Evolutionary conservation across 495 filamentous ascomycete genomes (phyloP).

Genomic region (Hypoxylon lienhwacheense): DNA sequence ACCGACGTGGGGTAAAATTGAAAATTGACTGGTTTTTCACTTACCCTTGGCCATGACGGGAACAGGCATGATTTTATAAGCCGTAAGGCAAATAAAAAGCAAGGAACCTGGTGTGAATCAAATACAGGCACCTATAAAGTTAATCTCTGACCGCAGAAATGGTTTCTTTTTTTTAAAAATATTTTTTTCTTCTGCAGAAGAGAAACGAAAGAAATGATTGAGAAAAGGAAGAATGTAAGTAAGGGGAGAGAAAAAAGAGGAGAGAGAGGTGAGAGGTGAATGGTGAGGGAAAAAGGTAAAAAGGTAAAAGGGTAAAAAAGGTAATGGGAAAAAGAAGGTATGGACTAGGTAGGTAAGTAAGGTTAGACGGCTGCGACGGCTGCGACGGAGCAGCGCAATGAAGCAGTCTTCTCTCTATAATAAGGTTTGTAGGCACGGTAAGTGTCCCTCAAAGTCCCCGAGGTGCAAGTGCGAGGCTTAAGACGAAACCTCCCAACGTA

Average conservation of each 20-base stretch:
- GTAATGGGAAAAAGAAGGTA: slow-evolving; percentile 1
- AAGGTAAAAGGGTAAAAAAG: neutral
- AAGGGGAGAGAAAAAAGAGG: slow-evolving; percentile 3
- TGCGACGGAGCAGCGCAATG: slow-evolving; percentile 15
- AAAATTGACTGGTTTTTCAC: slow-evolving; percentile 32
- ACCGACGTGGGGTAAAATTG: neutral
- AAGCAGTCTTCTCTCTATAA: slow-evolving; percentile 7
- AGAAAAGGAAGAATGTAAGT: neutral
- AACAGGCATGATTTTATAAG: slow-evolving; percentile 45
- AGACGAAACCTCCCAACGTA: slow-evolving; percentile 18
- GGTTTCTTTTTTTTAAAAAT: no score
- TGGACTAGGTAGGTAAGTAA: neutral
- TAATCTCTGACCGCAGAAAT: neutral
- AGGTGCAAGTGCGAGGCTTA: slow-evolving; percentile 9
- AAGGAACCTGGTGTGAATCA: slow-evolving; percentile 14
- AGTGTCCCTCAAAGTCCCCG: neutral
- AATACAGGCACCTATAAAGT: slow-evolving; percentile 3
- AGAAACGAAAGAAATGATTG: neutral
- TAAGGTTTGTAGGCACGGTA: slow-evolving; percentile 24
- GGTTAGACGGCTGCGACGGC: slow-evolving; percentile 15
- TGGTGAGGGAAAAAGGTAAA: slow-evolving; percentile 1
- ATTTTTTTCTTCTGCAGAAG: no score
- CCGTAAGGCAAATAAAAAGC: no score
- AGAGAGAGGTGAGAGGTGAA: neutral
- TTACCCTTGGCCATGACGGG: slow-evolving; percentile 53